Evolutionary conservation across 306 rosid species (phyloP), one percentile per base, ranked within the genome.

Genomic region (Quercus dentata): DNA sequence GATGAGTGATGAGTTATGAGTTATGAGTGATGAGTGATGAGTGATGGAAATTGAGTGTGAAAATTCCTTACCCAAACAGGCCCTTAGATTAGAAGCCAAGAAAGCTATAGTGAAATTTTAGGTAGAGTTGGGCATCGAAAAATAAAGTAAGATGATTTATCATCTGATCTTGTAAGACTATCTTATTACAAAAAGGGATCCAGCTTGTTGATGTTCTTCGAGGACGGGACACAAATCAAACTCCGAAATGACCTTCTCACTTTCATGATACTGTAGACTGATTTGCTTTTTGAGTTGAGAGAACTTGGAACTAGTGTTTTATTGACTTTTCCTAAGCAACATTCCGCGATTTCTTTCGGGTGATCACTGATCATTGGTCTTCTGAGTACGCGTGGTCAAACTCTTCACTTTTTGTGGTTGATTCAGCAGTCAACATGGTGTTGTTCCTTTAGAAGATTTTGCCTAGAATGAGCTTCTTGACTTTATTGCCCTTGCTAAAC

Each of bases 271-370:
- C 11, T 61, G 38, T 20, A 21, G 17, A 33, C 31, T 19, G 5
- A 49, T 12, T 49, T 49, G 17, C 1, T 49, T 49, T 49, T 49
- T 49, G 17, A 49, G 19, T 12, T 30, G 65, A 12, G 20, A 44
- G 64, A 44, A 55, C 79, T 78, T 65, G 57, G 80, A 77, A 74
- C 72, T 63, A 4, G 49, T 12, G 35, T 30, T 41, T 54, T 38
- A 67, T 41, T 54, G 33, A n/a, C 19, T 74, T 78, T 9, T 27
- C 30, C 65, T 73, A 30, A 25, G 31, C 79, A 30, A 71, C 76
- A 30, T 51, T 79, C 82, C 81, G 4, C 70, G 61, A 54, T 41
- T n/a, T 63, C 38, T 71, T 27, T 59, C 6, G 28, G 51, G 25
- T 52, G 76, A 67, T 46, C 71, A 21, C 19, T 20, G 65, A 59